phyloP scores from a whole-genome alignment of 1,284 basidiomycete genomes.

The Puccinia triticina region DNA sequence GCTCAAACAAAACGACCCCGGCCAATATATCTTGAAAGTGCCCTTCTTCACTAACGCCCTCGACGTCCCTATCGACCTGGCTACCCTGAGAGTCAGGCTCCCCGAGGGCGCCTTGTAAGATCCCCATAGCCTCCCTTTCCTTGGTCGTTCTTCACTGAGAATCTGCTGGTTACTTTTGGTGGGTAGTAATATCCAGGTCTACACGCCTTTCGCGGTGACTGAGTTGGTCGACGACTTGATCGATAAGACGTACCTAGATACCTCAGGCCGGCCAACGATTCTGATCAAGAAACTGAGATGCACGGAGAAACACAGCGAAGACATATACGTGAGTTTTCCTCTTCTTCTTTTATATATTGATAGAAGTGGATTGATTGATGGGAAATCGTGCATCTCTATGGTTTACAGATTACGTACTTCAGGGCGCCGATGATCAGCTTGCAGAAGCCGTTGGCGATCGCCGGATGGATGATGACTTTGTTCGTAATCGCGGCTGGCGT shows the following conservation, averaged over 20 bases:
- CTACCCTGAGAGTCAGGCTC: constrained; percentile 76
- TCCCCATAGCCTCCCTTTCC: not conserved
- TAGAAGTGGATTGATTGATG: constrained; percentile 56
- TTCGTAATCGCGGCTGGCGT: constrained; percentile 60
- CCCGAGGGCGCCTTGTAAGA: constrained; percentile 87
- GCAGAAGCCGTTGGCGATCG: constrained; percentile 78
- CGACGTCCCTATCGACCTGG: constrained; percentile 79
- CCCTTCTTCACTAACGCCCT: constrained; percentile 83
- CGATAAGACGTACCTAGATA: constrained; percentile 88
- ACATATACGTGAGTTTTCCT: constrained; percentile 64
- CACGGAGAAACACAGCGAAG: constrained; percentile 74
- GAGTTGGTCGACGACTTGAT: constrained; percentile 66
- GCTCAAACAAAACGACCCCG: constrained; percentile 64
- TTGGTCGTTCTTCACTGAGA: not conserved
- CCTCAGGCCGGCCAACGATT: constrained; percentile 80
- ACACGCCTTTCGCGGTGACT: constrained; percentile 75
- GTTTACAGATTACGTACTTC: constrained; percentile 76
- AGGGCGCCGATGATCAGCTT: constrained; percentile 75
- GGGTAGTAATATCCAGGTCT: constrained; percentile 71
- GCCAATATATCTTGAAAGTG: constrained; percentile 74
- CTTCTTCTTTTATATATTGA: constrained; percentile 34
- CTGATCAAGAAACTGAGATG: constrained; percentile 73
- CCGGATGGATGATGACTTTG: constrained; percentile 59
- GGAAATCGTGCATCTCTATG: not conserved
- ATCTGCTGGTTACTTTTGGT: constrained; percentile 31